These are phyloP conservation scores for Carex littledalei DNA, from an alignment of 176 grass and related monocot genomes.

Conservation along the genomic window DNA sequence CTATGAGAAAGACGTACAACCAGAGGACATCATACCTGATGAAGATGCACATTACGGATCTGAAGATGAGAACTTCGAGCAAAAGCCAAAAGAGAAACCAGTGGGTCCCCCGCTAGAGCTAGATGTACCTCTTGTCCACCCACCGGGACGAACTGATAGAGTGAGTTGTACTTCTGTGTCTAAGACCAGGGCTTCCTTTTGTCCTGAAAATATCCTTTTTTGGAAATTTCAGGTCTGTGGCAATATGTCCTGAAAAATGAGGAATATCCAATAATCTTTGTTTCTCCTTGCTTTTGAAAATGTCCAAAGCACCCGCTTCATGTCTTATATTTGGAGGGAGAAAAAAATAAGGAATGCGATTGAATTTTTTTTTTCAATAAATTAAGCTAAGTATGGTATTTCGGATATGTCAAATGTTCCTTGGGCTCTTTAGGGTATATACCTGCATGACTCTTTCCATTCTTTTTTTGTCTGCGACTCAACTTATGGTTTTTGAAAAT, in stretches of 20 bases:
- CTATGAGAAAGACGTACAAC: conserved; percentile 63
- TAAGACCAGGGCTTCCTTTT: conserved; percentile 1
- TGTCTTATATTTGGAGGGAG: background rate
- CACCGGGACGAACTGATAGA: conserved; percentile 60
- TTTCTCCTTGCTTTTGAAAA: background rate
- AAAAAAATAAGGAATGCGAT: background rate
- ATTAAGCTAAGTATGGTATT: background rate
- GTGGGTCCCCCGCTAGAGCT: conserved; percentile 74
- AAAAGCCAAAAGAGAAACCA: conserved; percentile 83
- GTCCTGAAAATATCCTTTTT: background rate
- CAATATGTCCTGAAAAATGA: background rate
- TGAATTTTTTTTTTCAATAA: background rate
- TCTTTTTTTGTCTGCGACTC: background rate
- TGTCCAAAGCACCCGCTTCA: background rate
- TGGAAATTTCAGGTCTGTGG: background rate
- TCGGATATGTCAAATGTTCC: background rate
- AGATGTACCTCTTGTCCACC: conserved; percentile 50
- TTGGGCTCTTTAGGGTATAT: background rate
- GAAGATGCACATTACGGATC: conserved; percentile 63
- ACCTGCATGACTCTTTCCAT: background rate
- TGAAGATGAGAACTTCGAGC: conserved; percentile 62
- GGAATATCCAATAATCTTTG: background rate
- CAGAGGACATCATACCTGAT: conserved; percentile 60
- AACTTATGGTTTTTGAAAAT: conserved; percentile 3
- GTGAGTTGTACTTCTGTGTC: conserved; percentile 36